Evolutionary conservation across 257 asterid genomes (phyloP), one percentile per base, ranked within the genome.

Genomic region (Jacaranda copaia): DNA sequence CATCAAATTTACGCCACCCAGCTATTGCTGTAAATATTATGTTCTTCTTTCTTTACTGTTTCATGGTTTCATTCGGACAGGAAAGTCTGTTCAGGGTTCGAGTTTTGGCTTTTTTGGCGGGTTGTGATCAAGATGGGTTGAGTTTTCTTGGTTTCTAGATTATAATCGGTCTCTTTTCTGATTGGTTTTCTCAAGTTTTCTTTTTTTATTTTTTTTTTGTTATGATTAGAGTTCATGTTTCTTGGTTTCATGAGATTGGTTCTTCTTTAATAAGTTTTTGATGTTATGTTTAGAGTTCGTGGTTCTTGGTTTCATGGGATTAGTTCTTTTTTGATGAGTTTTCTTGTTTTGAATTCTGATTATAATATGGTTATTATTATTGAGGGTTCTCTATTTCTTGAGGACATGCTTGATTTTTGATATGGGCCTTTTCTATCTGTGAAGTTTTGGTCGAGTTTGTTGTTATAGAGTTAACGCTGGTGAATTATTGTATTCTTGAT

Each of bases 91-190:
- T 61, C 2, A 45, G 14, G 38, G 46, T 42, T 42, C 46, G 8
- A 42, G 46, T 8, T 42, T 55, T 53, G 18, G 19, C 13, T 15
- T 53, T 55, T 55, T 70, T 79, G 19, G 55, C 70, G 18, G 58
- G 66, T 64, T 71, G 60, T 83, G 78, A 62, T 73, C 58, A 38
- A 35, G 16, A 20, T n/a, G 51, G 25, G 3, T 15, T 57, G 57
- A 43, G 15, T 32, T 56, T 67, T 35, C 40, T n/a, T 55, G 36
- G 35, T 70, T 72, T 65, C 68, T 77, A 68, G 68, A 62, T 72
- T 72, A 63, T n/a, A 40, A 56, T 65, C 70, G 32, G 73, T 70
- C 14, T 20, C 48, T 45, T 63, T 56, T 48, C 10, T 46, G 48
- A 71, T 71, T 60, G 9, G 32, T 45, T 74, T 57, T 51, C 32